Conservation (phyloP, 306 rosid species). For the Acacia crassicarpa region DNA sequence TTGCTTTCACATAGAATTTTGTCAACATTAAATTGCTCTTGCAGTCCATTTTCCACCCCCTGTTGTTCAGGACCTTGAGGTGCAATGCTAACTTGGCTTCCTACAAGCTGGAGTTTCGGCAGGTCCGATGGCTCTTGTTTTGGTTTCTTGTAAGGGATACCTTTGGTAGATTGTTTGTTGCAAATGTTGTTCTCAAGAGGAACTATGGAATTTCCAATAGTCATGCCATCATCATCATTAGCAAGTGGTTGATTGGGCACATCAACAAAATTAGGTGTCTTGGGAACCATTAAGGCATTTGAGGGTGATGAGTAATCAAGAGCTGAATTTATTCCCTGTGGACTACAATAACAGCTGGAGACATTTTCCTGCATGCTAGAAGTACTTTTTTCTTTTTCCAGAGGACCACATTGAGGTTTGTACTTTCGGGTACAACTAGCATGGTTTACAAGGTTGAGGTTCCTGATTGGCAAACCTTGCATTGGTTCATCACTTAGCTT, state of each 20-base stretch:
- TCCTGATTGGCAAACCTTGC: background rate
- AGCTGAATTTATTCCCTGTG: conserved; percentile 2
- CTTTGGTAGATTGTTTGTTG: conserved; percentile 11
- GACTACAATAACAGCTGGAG: conserved; percentile 8
- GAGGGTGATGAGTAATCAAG: conserved; percentile 1
- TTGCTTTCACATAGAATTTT: conserved; percentile 13
- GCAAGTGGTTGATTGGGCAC: background rate
- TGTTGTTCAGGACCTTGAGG: conserved; percentile 29
- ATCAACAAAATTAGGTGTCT: conserved; percentile 2
- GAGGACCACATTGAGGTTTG: conserved; percentile 16
- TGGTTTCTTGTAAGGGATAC: conserved; percentile 27
- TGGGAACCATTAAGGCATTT: background rate
- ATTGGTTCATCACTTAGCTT: conserved; percentile 8
- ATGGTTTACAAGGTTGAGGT: background rate
- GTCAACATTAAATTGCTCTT: conserved; percentile 17
- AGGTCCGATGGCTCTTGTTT: conserved; percentile 33
- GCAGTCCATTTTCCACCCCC: conserved; percentile 5
- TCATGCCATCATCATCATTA: background rate
- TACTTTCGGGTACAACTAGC: conserved; percentile 3
- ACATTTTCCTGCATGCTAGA: background rate
- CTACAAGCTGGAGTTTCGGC: conserved; percentile 25
- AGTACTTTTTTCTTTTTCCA: conserved; percentile 11
- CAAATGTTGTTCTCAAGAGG: conserved; percentile 6
- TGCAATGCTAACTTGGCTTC: conserved; percentile 15
- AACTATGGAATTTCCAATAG: background rate